These are phyloP conservation scores for Paramarasmius palmivorus DNA, from an alignment of 1,284 basidiomycete species.

Conservation along the genomic window DNA sequence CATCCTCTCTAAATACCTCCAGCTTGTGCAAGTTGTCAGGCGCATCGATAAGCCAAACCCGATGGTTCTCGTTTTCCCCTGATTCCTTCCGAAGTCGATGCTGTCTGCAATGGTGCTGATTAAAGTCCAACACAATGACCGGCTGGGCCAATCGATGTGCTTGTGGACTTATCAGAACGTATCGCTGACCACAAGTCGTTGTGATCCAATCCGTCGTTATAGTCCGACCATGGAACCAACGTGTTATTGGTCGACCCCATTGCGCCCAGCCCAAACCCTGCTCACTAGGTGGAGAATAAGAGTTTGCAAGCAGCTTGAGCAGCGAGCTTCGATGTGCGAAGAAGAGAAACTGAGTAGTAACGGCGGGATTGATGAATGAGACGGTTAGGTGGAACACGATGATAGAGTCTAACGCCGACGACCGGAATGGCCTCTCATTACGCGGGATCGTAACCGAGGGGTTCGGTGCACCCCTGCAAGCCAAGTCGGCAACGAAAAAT, in stretches of 20 bases:
- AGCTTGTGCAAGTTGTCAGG: constrained; percentile 5
- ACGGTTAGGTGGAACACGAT: constrained; percentile 12
- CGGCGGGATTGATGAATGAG: neutral
- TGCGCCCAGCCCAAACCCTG: constrained; percentile 3
- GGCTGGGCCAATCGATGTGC: constrained; percentile 5
- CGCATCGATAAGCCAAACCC: neutral
- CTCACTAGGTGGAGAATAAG: neutral
- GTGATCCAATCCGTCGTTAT: constrained; percentile 13
- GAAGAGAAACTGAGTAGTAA: constrained; percentile 9
- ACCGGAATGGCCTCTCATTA: constrained; percentile 8
- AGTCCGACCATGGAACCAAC: constrained; percentile 6
- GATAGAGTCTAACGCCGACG: constrained; percentile 8
- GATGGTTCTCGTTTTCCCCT: neutral
- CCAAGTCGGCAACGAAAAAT: constrained; percentile 9
- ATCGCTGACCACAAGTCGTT: constrained; percentile 11
- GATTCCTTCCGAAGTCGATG: neutral
- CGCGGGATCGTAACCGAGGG: neutral
- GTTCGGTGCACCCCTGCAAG: constrained; percentile 12
- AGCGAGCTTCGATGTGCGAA: constrained; percentile 10
- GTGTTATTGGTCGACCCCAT: constrained; percentile 11
- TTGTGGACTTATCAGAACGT: constrained; percentile 3
- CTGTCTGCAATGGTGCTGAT: constrained; percentile 8
- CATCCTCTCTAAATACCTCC: constrained; percentile 10
- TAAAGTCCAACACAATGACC: constrained; percentile 10
- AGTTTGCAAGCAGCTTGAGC: neutral